A percentile compares a stretch with the other conserved stretches of the same genome.
These are phyloP conservation scores for Metschnikowia cubensis DNA, from an alignment of 805 yeast species.

Conservation along the genomic window DNA sequence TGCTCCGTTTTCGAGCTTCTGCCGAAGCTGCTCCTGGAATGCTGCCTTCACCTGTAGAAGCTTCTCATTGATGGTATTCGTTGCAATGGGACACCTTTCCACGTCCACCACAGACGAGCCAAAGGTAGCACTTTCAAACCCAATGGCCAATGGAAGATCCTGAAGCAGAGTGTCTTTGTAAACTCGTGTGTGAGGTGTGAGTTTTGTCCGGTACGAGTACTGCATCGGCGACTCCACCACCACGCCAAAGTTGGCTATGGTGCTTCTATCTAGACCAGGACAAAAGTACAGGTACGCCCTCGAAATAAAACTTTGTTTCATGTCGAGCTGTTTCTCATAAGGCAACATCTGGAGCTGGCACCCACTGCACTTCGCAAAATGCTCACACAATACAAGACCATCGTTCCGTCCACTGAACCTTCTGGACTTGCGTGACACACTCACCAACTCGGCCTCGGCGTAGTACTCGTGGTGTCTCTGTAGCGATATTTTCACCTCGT, in stretches of 20 bases:
- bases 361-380: constrained; percentile 37
- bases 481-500: constrained; percentile 27
- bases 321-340: constrained; percentile 35
- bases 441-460: constrained; percentile 28
- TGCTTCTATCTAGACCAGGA: constrained; percentile 19
- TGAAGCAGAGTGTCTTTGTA: constrained; percentile 10
- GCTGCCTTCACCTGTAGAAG: constrained; percentile 17
- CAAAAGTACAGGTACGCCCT: constrained; percentile 34
- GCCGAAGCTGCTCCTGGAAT: constrained; percentile 7
- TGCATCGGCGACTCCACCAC: constrained; percentile 36
- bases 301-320: constrained; percentile 27
- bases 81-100: constrained; percentile 35
- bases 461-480: constrained; percentile 27
- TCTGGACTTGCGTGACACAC: constrained; percentile 13
- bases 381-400: constrained; percentile 27
- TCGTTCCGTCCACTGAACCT: constrained; percentile 21
- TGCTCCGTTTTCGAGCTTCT: constrained; percentile 5
- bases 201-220: constrained; percentile 36
- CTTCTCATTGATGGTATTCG: constrained; percentile 26
- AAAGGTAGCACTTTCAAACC: constrained; percentile 27
- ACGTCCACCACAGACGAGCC: constrained; percentile 28
- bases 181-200: constrained; percentile 36
- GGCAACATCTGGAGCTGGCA: constrained; percentile 42
- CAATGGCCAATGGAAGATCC: constrained; percentile 22
- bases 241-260: constrained; percentile 19